Conservation (phyloP, 2,329 filamentous ascomycete species). For the Sphaerulina vaccinii region DNA sequence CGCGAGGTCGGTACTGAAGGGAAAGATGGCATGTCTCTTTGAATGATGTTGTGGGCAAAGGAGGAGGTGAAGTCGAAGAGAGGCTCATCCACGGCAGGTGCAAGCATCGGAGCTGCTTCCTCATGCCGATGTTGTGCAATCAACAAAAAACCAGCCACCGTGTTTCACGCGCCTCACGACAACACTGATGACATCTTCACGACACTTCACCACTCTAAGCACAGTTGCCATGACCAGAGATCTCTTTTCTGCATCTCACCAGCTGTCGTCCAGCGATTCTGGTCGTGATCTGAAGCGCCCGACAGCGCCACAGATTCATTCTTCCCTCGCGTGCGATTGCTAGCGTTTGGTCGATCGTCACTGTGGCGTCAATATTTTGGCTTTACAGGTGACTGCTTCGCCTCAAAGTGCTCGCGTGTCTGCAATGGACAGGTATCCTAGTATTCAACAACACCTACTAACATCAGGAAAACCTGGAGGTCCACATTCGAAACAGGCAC, state of each 20-base stretch:
- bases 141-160: too few species aligned
- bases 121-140: conserved; percentile 2
- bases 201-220: too few species aligned
- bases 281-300: background rate
- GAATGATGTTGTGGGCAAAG: background rate
- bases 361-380: conserved; percentile 8
- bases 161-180: background rate
- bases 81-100: background rate
- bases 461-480: background rate
- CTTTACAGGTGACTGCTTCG: conserved; percentile 8
- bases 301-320: background rate
- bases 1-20: background rate
- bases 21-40: too few species aligned
- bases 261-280: background rate
- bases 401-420: too few species aligned
- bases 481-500: background rate
- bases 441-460: background rate
- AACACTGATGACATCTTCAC: too few species aligned
- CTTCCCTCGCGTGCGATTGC: background rate
- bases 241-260: background rate
- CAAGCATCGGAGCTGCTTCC: conserved; percentile 1
- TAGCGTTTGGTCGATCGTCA: conserved; percentile 8
- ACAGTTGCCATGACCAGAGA: background rate
- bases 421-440: too few species aligned
- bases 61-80: background rate